Percentiles rank a stretch among this genome's conserved stretches.
These are phyloP conservation scores for Lupinus albus DNA, from an alignment of 306 rosid genomes.

Conservation along the genomic window DNA sequence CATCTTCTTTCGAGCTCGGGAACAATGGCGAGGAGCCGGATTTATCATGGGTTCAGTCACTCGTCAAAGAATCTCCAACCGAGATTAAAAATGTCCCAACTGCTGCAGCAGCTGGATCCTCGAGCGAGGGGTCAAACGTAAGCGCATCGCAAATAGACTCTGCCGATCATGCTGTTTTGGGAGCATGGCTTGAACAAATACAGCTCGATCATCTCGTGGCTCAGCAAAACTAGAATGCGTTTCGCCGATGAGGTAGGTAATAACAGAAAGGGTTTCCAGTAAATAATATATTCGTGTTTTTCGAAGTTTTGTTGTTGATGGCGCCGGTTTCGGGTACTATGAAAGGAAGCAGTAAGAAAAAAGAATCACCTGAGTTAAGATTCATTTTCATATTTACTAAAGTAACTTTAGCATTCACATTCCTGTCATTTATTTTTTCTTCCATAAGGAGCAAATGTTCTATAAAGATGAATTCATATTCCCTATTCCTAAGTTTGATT, in stretches of 20 bases:
- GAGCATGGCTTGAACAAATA: conserved; percentile 50
- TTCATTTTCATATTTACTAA: conserved; percentile 37
- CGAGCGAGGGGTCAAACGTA: conserved; percentile 51
- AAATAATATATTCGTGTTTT: conserved; percentile 43
- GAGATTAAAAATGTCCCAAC: conserved; percentile 58
- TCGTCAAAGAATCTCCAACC: conserved; percentile 86
- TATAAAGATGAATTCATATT: not conserved
- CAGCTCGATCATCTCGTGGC: conserved; percentile 51
- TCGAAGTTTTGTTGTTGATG: conserved; percentile 45
- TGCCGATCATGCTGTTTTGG: conserved; percentile 45
- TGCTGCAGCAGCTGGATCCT: conserved; percentile 46
- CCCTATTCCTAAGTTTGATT: conserved; percentile 39
- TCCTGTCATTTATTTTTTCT: conserved; percentile 51
- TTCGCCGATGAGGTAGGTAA: conserved; percentile 42
- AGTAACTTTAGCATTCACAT: conserved; percentile 46
- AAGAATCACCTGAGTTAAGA: conserved; percentile 19
- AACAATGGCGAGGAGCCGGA: conserved; percentile 93
- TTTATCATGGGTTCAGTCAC: conserved; percentile 95
- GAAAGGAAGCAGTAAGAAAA: conserved; percentile 38
- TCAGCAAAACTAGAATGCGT: conserved; percentile 46
- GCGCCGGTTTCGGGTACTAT: conserved; percentile 39
- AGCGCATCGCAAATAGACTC: conserved; percentile 51
- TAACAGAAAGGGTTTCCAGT: conserved; percentile 38
- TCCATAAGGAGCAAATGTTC: conserved; percentile 48
- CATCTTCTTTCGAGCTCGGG: conserved; percentile 85